Evolutionary conservation across 176 grass and related monocot genomes (phyloP).

Genomic region (Oryza longistaminata): DNA sequence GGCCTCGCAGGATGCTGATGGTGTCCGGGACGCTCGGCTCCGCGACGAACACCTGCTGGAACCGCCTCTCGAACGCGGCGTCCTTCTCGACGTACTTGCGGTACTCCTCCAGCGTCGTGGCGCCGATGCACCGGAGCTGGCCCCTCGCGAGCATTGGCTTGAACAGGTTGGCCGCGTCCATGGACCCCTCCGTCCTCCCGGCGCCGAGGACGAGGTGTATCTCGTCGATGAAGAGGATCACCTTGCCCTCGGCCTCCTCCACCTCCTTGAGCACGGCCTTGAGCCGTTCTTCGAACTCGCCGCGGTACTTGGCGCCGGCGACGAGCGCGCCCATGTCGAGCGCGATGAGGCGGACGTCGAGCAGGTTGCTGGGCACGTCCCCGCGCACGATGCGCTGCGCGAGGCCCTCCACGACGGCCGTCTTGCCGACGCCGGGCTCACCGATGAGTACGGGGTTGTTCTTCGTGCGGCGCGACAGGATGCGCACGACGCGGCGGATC

Average conservation of each 20-base stretch:
- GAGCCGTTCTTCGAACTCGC: slow-evolving; percentile 83
- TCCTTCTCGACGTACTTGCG: slow-evolving; percentile 89
- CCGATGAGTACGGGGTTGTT: slow-evolving; percentile 88
- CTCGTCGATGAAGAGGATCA: slow-evolving; percentile 91
- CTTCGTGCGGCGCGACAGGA: slow-evolving; percentile 75
- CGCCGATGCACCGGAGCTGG: slow-evolving; percentile 79
- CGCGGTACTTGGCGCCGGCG: slow-evolving; percentile 79
- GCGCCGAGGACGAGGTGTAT: slow-evolving; percentile 86
- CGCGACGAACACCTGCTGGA: slow-evolving; percentile 79
- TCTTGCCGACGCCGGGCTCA: slow-evolving; percentile 80
- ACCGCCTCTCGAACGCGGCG: slow-evolving; percentile 73
- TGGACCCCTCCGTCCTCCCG: slow-evolving; percentile 69
- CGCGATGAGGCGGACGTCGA: slow-evolving; percentile 71
- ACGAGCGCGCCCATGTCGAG: slow-evolving; percentile 87
- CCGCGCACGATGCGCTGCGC: slow-evolving; percentile 75
- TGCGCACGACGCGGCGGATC: slow-evolving; percentile 71
- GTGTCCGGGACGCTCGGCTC: slow-evolving; percentile 80
- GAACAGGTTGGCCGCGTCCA: slow-evolving; percentile 86
- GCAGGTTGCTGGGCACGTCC: slow-evolving; percentile 74
- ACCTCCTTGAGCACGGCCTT: slow-evolving; percentile 86
- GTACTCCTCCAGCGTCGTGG: slow-evolving; percentile 83
- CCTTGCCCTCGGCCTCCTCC: slow-evolving; percentile 69
- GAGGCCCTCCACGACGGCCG: slow-evolving; percentile 76
- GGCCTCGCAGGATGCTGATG: slow-evolving; percentile 63
- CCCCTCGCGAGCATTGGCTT: slow-evolving; percentile 88